Evolutionary conservation across 1,284 basidiomycete species (phyloP), one percentile per base, ranked within the genome.

Genomic region (Ustilago cynodontis): DNA sequence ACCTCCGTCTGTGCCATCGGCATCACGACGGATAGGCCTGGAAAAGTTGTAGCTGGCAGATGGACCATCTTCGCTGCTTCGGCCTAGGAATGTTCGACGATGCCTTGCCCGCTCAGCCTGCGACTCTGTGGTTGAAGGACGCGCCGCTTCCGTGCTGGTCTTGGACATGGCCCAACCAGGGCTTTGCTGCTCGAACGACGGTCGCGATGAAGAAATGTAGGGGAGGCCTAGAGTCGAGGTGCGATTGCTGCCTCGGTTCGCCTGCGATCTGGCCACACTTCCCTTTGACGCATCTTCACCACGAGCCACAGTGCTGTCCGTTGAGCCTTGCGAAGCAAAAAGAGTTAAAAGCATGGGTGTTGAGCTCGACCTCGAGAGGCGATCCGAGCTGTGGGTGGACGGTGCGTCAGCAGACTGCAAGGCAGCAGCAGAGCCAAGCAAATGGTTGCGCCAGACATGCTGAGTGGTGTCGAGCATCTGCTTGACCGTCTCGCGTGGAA

Each of bases 391-490:
- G 13, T 54, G 29, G 31, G 22, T 35, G 7, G 41, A 10, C 13
- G 33, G 29, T 18, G 37, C 50, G 14, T 55, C 68, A 6, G 9
- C 9, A 20, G 10, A 22, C 20, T 35, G 31, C 3, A 58, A 14
- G 37, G 37, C 37, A 33, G 45, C 63, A 1, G 47, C 29, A 1
- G 68, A 65, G 50, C 59, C 68, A 14, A 62, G 64, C 47, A 63
- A 18, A 47, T 76, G 73, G 33, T 51, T 76, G 3, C 65, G 64
- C 73, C 73, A 76, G 1, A 76, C 68, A 20, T 71, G 68, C 43
- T 76, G 68, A 9, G 73, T 67, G 3, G 73, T 71, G n/a, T 71
- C 65, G 39, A 76, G 61, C 73, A 76, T 76, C 58, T 76, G 73
- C 60, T 61, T 61, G 59, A 71, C 61, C 1, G 73, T 65, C 3